Percentiles rank a stretch among this genome's conserved stretches.
These are phyloP conservation scores for Rutidosis leptorrhynchoides DNA, from an alignment of 129 eudicot species.

Conservation along the genomic window DNA sequence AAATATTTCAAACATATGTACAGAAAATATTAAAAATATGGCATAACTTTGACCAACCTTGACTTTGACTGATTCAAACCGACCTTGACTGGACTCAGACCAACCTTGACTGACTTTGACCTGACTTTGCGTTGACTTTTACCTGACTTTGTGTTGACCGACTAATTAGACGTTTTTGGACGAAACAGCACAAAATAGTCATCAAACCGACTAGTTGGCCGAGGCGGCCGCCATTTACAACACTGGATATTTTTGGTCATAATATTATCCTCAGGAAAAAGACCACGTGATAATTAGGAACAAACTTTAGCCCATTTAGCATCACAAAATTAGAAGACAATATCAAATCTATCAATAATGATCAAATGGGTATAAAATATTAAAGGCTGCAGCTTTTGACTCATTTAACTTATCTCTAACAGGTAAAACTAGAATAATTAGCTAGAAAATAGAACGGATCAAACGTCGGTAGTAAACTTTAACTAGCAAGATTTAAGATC, in stretches of 20 bases:
- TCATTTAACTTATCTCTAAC: neutral
- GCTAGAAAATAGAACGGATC: neutral
- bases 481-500: slow-evolving; percentile 21
- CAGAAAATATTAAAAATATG: no score
- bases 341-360: neutral
- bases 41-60: no score
- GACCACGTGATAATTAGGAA: neutral
- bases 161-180: no score
- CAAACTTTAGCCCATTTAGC: neutral
- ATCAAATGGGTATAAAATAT: neutral
- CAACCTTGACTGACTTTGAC: no score
- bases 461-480: neutral
- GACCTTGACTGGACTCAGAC: no score
- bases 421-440: neutral
- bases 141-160: no score
- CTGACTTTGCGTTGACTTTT: no score
- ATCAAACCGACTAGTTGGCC: no score
- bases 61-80: no score
- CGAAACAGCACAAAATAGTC: no score
- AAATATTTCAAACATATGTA: no score
- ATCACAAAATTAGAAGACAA: neutral
- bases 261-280: neutral
- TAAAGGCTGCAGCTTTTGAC: neutral
- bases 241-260: neutral
- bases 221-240: no score